Evolutionary conservation across 805 yeast genomes (phyloP).

Genomic region (Monosporozyma unispora): DNA sequence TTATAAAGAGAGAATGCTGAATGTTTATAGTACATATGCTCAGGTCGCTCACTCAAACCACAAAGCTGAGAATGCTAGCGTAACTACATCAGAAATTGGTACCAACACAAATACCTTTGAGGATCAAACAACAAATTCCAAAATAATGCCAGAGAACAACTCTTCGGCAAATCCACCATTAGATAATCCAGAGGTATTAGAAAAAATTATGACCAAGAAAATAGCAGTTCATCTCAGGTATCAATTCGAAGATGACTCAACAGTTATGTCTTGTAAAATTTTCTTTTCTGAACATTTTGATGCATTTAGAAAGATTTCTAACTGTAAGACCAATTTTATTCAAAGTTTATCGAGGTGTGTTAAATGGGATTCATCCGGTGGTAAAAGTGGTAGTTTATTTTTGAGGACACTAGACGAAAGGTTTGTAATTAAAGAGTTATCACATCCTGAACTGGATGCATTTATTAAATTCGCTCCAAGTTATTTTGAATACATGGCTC

Average conservation of each 20-base stretch:
- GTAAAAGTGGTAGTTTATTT: conserved; percentile 92
- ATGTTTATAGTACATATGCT: neutral
- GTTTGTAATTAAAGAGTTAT: conserved; percentile 79
- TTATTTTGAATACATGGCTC: conserved; percentile 91
- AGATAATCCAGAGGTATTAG: conserved; percentile 34
- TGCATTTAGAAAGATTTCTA: conserved; percentile 81
- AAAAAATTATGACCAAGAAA: conserved; percentile 64
- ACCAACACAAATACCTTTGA: neutral
- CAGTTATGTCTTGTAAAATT: conserved; percentile 82
- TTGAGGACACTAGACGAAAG: conserved; percentile 87
- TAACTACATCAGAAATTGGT: neutral
- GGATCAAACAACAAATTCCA: neutral
- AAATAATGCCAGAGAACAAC: neutral
- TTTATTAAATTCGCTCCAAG: conserved; percentile 94
- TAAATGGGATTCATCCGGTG: conserved; percentile 94
- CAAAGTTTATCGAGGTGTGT: conserved; percentile 89
- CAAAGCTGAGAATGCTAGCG: neutral
- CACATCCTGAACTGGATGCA: conserved; percentile 83
- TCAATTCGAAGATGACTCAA: conserved; percentile 79
- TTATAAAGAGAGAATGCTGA: conserved; percentile 52
- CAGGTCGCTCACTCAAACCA: neutral
- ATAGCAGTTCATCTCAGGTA: conserved; percentile 87
- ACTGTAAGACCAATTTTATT: conserved; percentile 61
- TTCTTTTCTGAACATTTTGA: conserved; percentile 96
- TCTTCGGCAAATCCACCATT: neutral